Conservation (phyloP, 2,329 filamentous ascomycete species). For the Ascochyta fabae region DNA sequence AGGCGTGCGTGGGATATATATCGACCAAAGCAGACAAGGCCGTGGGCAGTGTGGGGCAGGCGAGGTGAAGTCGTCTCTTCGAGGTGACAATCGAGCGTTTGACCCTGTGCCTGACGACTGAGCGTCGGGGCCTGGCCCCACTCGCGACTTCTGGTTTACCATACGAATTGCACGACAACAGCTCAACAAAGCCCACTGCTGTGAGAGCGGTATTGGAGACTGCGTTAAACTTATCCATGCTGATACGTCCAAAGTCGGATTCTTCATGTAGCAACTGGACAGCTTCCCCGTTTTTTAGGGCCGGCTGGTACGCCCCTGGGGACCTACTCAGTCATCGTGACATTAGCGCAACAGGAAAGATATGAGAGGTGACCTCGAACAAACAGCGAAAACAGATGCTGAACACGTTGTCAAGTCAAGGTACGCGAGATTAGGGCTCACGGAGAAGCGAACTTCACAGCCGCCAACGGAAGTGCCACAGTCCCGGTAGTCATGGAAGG, state of each 20-base stretch:
- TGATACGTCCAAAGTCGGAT: neutral
- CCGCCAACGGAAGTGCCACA: no score
- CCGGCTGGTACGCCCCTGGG: neutral
- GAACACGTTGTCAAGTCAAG: neutral
- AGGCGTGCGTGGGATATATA: conserved; percentile 35
- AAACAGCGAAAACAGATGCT: neutral
- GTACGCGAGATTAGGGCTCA: neutral
- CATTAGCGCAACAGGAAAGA: neutral
- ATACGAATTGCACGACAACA: neutral
- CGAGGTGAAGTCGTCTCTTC: conserved; percentile 27
- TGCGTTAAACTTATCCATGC: neutral
- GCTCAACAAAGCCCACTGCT: neutral
- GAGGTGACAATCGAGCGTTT: conserved; percentile 30
- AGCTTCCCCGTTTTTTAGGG: neutral
- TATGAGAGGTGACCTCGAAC: neutral
- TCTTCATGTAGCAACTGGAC: neutral
- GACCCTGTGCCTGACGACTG: conserved; percentile 21
- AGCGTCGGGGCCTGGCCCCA: conserved; percentile 7
- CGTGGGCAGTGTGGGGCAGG: neutral
- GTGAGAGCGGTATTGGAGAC: neutral
- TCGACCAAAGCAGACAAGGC: neutral
- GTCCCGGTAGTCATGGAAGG: no score
- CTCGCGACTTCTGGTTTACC: neutral
- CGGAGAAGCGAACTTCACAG: neutral
- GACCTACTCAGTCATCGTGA: neutral